Evolutionary conservation across 2,329 filamentous ascomycete genomes (phyloP).

Genomic region (Eutypa lata): DNA sequence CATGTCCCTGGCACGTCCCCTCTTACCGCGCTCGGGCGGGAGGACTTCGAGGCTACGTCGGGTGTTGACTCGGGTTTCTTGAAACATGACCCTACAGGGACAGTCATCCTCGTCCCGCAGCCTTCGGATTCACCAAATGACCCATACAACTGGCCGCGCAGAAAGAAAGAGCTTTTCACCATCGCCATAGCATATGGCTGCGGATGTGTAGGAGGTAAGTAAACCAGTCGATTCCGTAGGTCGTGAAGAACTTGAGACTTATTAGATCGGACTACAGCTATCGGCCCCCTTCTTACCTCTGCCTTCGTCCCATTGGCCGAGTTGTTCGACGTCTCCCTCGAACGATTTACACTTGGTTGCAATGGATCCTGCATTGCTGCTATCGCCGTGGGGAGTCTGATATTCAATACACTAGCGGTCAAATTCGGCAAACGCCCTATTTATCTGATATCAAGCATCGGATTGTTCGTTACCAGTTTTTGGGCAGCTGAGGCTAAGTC

Average conservation of each 20-base stretch:
- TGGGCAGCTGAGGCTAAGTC: too few species aligned
- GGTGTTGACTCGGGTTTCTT: too few species aligned
- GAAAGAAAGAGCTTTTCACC: slow-evolving; percentile 26
- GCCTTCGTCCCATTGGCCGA: slow-evolving; percentile 32
- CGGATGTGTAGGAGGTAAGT: slow-evolving; percentile 37
- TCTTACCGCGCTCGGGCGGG: too few species aligned
- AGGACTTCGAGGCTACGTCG: too few species aligned
- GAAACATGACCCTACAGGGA: too few species aligned
- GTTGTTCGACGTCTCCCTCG: slow-evolving; percentile 27
- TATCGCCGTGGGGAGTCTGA: slow-evolving; percentile 29
- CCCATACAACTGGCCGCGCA: slow-evolving; percentile 4
- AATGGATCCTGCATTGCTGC: slow-evolving; percentile 33
- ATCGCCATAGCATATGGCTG: slow-evolving; percentile 37
- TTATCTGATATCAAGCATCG: too few species aligned
- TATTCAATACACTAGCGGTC: too few species aligned
- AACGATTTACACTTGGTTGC: slow-evolving; percentile 30
- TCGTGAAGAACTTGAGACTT: neutral
- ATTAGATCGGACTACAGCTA: slow-evolving; percentile 19
- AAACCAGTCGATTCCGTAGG: neutral
- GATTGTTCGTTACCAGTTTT: too few species aligned
- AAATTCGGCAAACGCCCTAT: too few species aligned
- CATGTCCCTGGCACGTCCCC: too few species aligned
- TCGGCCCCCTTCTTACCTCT: slow-evolving; percentile 35
- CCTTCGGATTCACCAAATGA: too few species aligned
- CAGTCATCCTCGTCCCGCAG: too few species aligned